A percentile compares a stretch with the other conserved stretches of the same genome.
Conservation (phyloP, 306 rosid genomes). For the Lagenaria siceraria region DNA sequence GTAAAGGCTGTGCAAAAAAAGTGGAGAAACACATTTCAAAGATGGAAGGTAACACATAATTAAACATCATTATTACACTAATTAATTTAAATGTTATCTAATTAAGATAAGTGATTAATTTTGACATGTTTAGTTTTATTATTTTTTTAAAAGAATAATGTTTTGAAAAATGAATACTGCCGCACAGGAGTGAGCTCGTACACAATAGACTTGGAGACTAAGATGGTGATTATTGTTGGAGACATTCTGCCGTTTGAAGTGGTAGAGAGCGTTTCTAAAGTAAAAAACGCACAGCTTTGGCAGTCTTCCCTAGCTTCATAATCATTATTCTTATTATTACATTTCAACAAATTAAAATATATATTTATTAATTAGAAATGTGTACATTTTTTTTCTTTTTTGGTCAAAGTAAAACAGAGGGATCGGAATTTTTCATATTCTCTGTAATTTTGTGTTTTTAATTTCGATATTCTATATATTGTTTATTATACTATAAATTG, state of each 20-base stretch:
- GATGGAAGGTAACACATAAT: conserved; percentile 42
- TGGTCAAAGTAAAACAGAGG: neutral
- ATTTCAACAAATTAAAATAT: neutral
- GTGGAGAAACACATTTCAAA: conserved; percentile 80
- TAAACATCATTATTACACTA: too few relatives aligned
- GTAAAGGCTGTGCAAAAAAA: conserved; percentile 83
- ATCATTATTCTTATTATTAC: neutral
- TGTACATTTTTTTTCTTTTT: neutral
- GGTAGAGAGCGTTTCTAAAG: conserved; percentile 11
- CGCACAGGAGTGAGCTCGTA: conserved; percentile 14
- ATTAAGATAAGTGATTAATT: too few relatives aligned
- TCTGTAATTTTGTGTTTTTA: neutral
- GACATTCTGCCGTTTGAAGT: conserved; percentile 7
- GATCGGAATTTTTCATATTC: neutral
- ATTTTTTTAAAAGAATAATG: neutral
- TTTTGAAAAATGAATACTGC: too few relatives aligned
- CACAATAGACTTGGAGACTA: conserved; percentile 9
- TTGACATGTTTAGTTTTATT: too few relatives aligned
- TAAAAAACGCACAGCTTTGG: conserved; percentile 14
- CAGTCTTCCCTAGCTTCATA: neutral
- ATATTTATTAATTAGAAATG: neutral
- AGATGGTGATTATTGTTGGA: conserved; percentile 7
- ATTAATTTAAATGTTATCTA: too few relatives aligned
- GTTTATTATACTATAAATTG: neutral
- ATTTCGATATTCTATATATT: neutral